Evolutionary conservation across 495 filamentous ascomycete genomes (phyloP).

Genomic region (Xylaria curta): DNA sequence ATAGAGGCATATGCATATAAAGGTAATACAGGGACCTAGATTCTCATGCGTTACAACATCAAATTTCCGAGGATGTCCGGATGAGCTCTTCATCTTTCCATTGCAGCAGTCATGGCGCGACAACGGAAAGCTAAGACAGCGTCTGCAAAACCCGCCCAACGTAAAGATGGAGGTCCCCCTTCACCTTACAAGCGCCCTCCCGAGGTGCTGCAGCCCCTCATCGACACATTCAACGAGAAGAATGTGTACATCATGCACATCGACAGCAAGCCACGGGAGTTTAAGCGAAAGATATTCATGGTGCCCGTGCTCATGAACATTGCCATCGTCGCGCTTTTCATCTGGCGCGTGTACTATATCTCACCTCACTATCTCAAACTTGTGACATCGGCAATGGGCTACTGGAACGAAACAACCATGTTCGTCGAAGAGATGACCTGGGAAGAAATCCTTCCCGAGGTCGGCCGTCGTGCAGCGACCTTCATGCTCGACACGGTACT

Average conservation of each 20-base stretch:
- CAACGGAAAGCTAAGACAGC: conserved; percentile 33
- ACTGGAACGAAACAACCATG: conserved; percentile 63
- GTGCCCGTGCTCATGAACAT: conserved; percentile 76
- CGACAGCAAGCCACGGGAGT: conserved; percentile 65
- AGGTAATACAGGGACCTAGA: neutral
- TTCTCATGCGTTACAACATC: neutral
- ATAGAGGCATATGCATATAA: neutral
- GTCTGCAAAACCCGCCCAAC: conserved; percentile 29
- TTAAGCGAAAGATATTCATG: conserved; percentile 79
- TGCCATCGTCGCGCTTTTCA: conserved; percentile 62
- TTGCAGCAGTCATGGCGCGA: conserved; percentile 29
- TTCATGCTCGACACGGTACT: conserved; percentile 77
- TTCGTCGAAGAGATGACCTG: conserved; percentile 59
- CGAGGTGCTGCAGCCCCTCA: conserved; percentile 63
- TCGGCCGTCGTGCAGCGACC: conserved; percentile 60
- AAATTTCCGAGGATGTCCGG: conserved; percentile 15
- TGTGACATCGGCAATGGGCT: conserved; percentile 63
- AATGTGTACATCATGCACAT: conserved; percentile 82
- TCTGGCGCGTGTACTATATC: conserved; percentile 65
- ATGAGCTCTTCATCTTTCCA: neutral
- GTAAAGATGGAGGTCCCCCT: conserved; percentile 45
- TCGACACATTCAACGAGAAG: conserved; percentile 61
- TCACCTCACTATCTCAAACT: conserved; percentile 71
- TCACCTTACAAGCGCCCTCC: conserved; percentile 70
- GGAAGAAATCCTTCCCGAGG: conserved; percentile 53